Evolutionary conservation across 2,329 filamentous ascomycete genomes (phyloP), one percentile per base, ranked within the genome.

Genomic region (Zasmidium citrigriseum): DNA sequence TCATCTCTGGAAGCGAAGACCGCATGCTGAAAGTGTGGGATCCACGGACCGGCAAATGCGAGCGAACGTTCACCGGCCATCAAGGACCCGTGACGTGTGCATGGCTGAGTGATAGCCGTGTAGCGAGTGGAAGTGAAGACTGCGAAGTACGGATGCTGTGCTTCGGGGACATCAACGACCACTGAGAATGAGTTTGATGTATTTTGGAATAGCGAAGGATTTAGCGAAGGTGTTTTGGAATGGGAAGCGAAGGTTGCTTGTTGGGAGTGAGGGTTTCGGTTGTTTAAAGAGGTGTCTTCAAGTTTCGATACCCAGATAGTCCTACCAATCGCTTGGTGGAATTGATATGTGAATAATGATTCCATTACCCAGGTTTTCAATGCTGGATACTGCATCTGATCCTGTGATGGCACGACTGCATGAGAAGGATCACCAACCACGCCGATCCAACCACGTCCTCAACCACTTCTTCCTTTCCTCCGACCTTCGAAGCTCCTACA

Each of bases 11-110:
- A 0, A 90, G 91, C 11, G 92, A 98, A 73, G 95, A 99, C 75
- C 88, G 91, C 45, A 96, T 93, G 86, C 90, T 96, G 68, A 98
- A 98, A 78, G 86, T 90, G 27, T 99, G 95, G 95, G 93, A 98
- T 76, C 90, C 93, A 16, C 82, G 92, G 57, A 93, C 90, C 1
- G 95, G 95, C 24, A 91, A 90, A 70, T 96, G 93, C 75, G 93
- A 98, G 73, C 83, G 92, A 50, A 98, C 93, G 2, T 93, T 96
- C 70, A 92, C 91, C 2, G 93, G 93, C 0, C 95, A 98, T 74
- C 85, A 88, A 1, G 93, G 91, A 0, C 93, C 95, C 0, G 92
- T 98, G 2, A 98, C 93, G 2, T 98, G 93, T 72, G 89, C 98
- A 41, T 93, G 90, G 1, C 80, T 99, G 5, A 96, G 91, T 68